A percentile compares a stretch with the other conserved stretches of the same genome.
These are phyloP conservation scores for Fusarium penzigii DNA, from an alignment of 2,329 filamentous ascomycete genomes.

Conservation along the genomic window DNA sequence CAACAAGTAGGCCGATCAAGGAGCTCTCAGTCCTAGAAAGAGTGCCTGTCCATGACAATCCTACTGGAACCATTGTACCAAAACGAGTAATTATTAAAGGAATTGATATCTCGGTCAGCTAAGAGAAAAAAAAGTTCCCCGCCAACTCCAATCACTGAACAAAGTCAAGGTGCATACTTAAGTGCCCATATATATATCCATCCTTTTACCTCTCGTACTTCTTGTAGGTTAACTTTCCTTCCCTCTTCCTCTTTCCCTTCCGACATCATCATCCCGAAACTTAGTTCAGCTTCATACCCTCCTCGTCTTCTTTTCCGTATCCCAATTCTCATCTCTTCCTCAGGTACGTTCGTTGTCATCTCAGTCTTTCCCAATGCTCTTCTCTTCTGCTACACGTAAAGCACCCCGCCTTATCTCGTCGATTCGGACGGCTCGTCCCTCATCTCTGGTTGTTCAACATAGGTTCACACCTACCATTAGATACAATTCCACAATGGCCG, in stretches of 20 bases:
- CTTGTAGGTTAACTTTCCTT: slow-evolving; percentile 5
- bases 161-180: neutral
- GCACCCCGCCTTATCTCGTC: slow-evolving; percentile 23
- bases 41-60: slow-evolving; percentile 9
- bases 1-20: slow-evolving; percentile 1
- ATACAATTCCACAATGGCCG: slow-evolving; percentile 45
- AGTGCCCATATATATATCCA: slow-evolving; percentile 1
- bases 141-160: no score
- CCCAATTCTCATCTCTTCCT: neutral
- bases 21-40: neutral
- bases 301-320: neutral
- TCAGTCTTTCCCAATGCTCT: slow-evolving; percentile 18
- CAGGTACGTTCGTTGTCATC: slow-evolving; percentile 18
- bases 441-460: slow-evolving; percentile 11
- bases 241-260: neutral
- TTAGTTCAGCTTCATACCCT: no score
- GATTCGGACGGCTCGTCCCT: slow-evolving; percentile 18
- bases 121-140: no score
- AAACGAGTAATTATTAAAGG: no score
- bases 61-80: no score
- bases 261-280: no score
- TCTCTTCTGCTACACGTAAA: slow-evolving; percentile 20
- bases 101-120: no score
- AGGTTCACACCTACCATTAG: slow-evolving; percentile 36
- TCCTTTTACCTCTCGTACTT: slow-evolving; percentile 1